phyloP scores from a whole-genome alignment of 306 rosid species.

The Aeschynomene evenia region DNA sequence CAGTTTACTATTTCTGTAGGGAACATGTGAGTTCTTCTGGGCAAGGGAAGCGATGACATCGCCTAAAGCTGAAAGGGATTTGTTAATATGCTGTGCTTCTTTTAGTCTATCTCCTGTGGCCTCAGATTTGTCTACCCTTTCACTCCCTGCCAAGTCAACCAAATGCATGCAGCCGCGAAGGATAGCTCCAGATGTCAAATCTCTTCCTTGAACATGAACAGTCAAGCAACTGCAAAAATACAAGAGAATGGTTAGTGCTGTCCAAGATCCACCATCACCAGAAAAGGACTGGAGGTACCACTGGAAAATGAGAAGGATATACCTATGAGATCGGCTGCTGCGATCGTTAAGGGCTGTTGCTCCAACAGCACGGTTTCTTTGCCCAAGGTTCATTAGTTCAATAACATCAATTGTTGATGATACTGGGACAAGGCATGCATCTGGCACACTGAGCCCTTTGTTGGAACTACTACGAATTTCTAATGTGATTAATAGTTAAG shows the following conservation, averaged over 20 bases:
- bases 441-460: slow-evolving; percentile 89
- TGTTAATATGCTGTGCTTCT: slow-evolving; percentile 97
- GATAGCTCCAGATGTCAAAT: slow-evolving; percentile 72
- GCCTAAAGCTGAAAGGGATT: slow-evolving; percentile 93
- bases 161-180: slow-evolving; percentile 98
- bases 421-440: slow-evolving; percentile 79
- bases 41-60: slow-evolving; percentile 98
- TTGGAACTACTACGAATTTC: slow-evolving; percentile 91
- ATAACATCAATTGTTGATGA: slow-evolving; percentile 85
- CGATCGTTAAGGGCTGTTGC: slow-evolving; percentile 98
- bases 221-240: slow-evolving; percentile 88
- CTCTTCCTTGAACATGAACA: slow-evolving; percentile 97
- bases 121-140: slow-evolving; percentile 97
- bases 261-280: background rate
- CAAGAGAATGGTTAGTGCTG: slow-evolving; percentile 17
- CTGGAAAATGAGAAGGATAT: slow-evolving; percentile 1
- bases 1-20: slow-evolving; percentile 96
- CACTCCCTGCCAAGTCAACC: slow-evolving; percentile 98
- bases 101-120: slow-evolving; percentile 95
- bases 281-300: background rate
- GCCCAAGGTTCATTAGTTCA: slow-evolving; percentile 92
- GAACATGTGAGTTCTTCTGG: slow-evolving; percentile 89
- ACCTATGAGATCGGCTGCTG: slow-evolving; percentile 99
- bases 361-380: slow-evolving; percentile 89
- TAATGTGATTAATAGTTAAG: slow-evolving; percentile 65